These are phyloP conservation scores for Fusarium sp. DNA, from an alignment of 2,329 filamentous ascomycete genomes.

Conservation along the genomic window DNA sequence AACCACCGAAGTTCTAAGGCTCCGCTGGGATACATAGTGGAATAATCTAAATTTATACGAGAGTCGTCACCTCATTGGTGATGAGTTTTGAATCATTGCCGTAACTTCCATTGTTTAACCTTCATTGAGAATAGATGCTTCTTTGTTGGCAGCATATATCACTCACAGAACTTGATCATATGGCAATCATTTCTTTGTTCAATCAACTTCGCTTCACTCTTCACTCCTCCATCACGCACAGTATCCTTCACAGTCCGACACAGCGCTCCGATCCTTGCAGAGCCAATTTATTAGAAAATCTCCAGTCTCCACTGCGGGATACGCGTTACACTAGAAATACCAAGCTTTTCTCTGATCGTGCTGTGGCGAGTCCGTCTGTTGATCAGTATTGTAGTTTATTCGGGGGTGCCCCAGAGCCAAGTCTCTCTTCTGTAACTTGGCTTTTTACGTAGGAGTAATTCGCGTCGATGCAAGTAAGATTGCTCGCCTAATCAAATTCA, in stretches of 20 bases:
- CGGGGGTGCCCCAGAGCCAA: conserved; percentile 15
- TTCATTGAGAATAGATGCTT: neutral
- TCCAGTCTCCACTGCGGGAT: conserved; percentile 41
- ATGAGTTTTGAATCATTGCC: neutral
- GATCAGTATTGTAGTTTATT: conserved; percentile 29
- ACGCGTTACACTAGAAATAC: conserved; percentile 42
- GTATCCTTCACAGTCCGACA: conserved; percentile 36
- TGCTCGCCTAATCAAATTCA: conserved; percentile 6
- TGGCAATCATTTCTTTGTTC: conserved; percentile 31
- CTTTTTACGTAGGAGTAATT: conserved; percentile 16
- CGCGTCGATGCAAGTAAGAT: conserved; percentile 36
- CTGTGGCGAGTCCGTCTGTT: conserved; percentile 31
- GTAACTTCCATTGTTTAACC: neutral
- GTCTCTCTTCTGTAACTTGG: conserved; percentile 10
- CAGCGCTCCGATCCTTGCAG: conserved; percentile 21
- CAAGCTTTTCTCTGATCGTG: conserved; percentile 44
- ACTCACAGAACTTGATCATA: conserved; percentile 13
- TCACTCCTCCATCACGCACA: conserved; percentile 23
- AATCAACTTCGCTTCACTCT: conserved; percentile 16
- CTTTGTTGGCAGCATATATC: conserved; percentile 1
- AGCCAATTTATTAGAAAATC: conserved; percentile 38
- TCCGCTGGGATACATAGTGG: neutral
- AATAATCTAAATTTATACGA: conserved; percentile 35
- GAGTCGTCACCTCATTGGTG: conserved; percentile 3
- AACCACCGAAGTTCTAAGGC: conserved; percentile 19